Evolutionary conservation across 257 asterid genomes (phyloP), one percentile per base, ranked within the genome.

Genomic region (Schizonepeta tenuifolia): DNA sequence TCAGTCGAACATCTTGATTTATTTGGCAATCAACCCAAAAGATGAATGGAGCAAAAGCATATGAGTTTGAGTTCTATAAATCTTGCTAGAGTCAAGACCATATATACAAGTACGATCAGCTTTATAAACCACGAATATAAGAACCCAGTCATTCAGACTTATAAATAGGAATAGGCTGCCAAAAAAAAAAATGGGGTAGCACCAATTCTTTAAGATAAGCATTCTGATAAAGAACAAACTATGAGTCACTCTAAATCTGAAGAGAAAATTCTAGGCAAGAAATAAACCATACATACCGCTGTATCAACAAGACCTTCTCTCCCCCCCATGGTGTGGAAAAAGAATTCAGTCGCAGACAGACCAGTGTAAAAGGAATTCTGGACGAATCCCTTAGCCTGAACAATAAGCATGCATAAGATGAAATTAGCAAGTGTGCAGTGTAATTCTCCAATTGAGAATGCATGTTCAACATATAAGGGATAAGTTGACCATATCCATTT

Each of bases 241-340:
- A 31, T 35, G 5, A 6, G 20, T n/a, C 31, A 51, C 62, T 68
- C 59, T 24, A 15, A 22, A 24, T 24, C 11, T 41, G 21, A 41
- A 20, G 3, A 6, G 13, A 12, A 38, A 20, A 46, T 59, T 44
- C 28, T 7, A 21, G 44, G 46, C 33, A 65, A 66, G 59, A 41
- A 75, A 78, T 47, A 72, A 72, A 55, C 7, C 44, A 78, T 54
- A 38, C 91, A 61, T 94, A 94, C 99, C 87, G 99, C 99, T 8
- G 97, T 94, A 84, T 94, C 99, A 61, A 91, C 97, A 55, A 94
- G 98, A 43, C 98, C 98, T 88, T 94, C 98, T 86, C 98, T 85
- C 65, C 99, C 99, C 20, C 92, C 97, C 99, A 94, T 94, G 75
- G 99, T 94, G 86, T 94, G 99, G 82, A 94, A 94, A 84, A 94